Evolutionary conservation across 192 early-diverging fungal genomes (phyloP), one percentile per base, ranked within the genome.

Genomic region (Backusella tarrabulga): DNA sequence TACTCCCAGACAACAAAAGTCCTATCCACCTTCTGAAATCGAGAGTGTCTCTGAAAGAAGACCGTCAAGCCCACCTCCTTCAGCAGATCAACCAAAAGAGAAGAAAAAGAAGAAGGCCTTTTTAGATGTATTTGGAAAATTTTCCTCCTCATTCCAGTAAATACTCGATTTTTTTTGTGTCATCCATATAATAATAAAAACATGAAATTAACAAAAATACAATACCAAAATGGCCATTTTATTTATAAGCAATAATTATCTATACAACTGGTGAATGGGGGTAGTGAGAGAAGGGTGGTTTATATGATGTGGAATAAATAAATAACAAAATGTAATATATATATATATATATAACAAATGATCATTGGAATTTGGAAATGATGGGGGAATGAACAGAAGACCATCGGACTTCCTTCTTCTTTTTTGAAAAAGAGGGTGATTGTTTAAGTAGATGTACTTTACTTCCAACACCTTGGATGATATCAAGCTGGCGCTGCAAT

Each of bases 61-160:
- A 72, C n/a, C 71, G 0, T 40, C 69, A 15, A 72, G 41, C 0
- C 41, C 71, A 6, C 54, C 56, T 29, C 71, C 42, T 40, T 23
- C 68, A 63, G 56, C 56, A 9, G n/a, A 70, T 41, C 38, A 71
- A n/a, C 71, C 71, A 15, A 72, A 72, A 50, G 71, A 72, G 40
- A 72, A 72, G 26, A 72, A 72, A 17, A 72, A 72, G 41, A 72
- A 72, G 40, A 72, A 72, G 71, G 71, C 71, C 5, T 72, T 72
- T n/a, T 34, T 72, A 32, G 71, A 72, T 32, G 71, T 44, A 36
- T 72, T 72, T 50, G 71, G 71, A 32, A 72, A 72, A 11, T 72
- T 72, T n/a, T 72, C 71, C 34, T 72, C 71, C 1, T 72, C 71
- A 63, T 63, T 63, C 56, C 56, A 60, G 56, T 60, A 60, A 26